phyloP scores from a whole-genome alignment of 208 protist species.

The Wallacemonas sp. region DNA sequence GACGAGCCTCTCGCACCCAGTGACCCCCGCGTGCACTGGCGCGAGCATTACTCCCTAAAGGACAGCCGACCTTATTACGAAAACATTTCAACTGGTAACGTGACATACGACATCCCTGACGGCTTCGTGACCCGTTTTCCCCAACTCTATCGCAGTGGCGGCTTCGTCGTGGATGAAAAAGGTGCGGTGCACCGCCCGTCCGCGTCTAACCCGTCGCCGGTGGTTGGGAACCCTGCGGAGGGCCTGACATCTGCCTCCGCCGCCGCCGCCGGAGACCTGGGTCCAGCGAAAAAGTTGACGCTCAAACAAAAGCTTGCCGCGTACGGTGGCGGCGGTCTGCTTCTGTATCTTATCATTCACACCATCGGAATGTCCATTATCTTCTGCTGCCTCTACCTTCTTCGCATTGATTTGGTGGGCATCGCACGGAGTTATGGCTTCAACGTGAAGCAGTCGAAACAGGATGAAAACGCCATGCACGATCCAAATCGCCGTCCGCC shows the following conservation, averaged over 20 bases:
- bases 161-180: constrained; percentile 45
- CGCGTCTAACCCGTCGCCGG: background rate
- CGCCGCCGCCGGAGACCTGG: background rate
- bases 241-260: background rate
- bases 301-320: constrained; percentile 68
- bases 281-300: constrained; percentile 21
- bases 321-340: constrained; percentile 74
- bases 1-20: constrained; percentile 35
- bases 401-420: constrained; percentile 65
- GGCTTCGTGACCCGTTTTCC: constrained; percentile 83
- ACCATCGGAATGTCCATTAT: constrained; percentile 46
- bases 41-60: constrained; percentile 74
- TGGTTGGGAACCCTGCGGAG: constrained; percentile 8
- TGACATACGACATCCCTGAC: constrained; percentile 63
- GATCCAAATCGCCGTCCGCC: constrained; percentile 33
- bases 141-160: constrained; percentile 39
- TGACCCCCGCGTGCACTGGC: constrained; percentile 67
- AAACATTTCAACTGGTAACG: constrained; percentile 59
- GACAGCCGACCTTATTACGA: constrained; percentile 75
- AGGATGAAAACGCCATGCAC: constrained; percentile 20
- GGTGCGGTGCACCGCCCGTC: constrained; percentile 39
- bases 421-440: constrained; percentile 72
- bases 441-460: constrained; percentile 38
- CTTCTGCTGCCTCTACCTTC: constrained; percentile 74
- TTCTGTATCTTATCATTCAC: constrained; percentile 84